Base-by-base conservation (phyloP, 164 flowering plant genomes). In the Dillenia turbinata region DNA sequence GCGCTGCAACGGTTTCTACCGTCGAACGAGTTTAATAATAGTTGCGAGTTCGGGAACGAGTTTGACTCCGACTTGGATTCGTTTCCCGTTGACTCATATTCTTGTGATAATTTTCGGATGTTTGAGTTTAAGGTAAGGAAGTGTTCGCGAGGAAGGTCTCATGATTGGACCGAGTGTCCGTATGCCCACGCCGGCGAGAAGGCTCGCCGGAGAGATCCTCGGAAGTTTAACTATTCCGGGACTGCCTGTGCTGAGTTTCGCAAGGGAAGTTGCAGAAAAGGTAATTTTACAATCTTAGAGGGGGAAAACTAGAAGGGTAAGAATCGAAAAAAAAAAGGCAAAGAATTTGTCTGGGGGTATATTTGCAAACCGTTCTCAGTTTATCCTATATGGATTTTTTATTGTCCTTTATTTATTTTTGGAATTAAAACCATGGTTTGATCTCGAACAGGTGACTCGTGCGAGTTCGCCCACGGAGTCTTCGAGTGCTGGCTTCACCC, bases 101-200 rank as follows among this genome's bases (percentile, higher is more conserved):
- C 81, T 0, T 77, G 77, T 66, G 91, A 86, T 49, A 65, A 84
- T 43, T 86, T 86, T 61, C 86, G 91, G 11, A 84, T 86, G 83
- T 86, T 67, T 68, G 91, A 81, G 68, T 84, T 86, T 58, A 86
- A 86, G 69, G 81, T 86, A 10, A 68, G 81, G 54, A 49, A 69
- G 19, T 86, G 91, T 73, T 70, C 84, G 0, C 84, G 91, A 43
- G 86, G 78, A 1, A 62, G 87, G 63, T 78, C 88, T 1, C 91
- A 86, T 51, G 91, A 86, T 80, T 86, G 91, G 91, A 84, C 86
- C 1, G 88, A 83, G 71, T 86, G 91, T 49, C 92, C 92, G 49
- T 86, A 63, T 75, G 88, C 85, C 6, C 91, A 86, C 66, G 88
- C 88, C 11, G 91, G 86, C 1, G 91, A 86, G 75, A 86, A 86